These are phyloP conservation scores for Jamesozyma jinghongensis DNA, from an alignment of 805 yeast species.

Conservation along the genomic window DNA sequence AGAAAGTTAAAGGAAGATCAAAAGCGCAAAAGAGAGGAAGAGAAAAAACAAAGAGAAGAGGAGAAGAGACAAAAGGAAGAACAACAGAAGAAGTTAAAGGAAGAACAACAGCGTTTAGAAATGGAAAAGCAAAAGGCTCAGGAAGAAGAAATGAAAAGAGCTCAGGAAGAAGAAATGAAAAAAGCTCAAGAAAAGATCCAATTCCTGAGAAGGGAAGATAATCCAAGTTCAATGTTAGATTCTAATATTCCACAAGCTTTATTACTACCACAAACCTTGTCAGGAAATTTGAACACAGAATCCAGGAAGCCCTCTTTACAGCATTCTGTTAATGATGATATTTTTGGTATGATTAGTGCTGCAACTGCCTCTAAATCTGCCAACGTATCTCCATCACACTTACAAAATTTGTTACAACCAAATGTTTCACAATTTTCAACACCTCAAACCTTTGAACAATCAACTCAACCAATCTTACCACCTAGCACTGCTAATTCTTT, in stretches of 20 bases:
- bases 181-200: background rate
- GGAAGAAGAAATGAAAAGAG: conserved; percentile 22
- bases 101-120: conserved; percentile 14
- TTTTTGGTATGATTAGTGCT: conserved; percentile 22
- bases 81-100: conserved; percentile 20
- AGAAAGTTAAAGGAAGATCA: conserved; percentile 33
- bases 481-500: background rate
- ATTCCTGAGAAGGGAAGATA: background rate
- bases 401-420: conserved; percentile 11
- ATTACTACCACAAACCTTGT: background rate
- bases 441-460: background rate
- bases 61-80: conserved; percentile 22
- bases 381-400: conserved; percentile 15
- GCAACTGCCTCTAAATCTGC: conserved; percentile 20
- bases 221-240: background rate
- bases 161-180: conserved; percentile 5
- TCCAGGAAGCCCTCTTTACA: background rate
- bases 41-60: conserved; percentile 28
- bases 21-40: conserved; percentile 33
- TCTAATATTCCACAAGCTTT: no score
- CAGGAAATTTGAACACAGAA: background rate
- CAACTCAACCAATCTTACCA: background rate
- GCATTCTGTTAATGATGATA: conserved; percentile 17
- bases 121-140: conserved; percentile 15
- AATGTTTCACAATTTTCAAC: background rate